These are phyloP conservation scores for Glutinoglossum americanum DNA, from an alignment of 495 filamentous ascomycete genomes.

Conservation along the genomic window DNA sequence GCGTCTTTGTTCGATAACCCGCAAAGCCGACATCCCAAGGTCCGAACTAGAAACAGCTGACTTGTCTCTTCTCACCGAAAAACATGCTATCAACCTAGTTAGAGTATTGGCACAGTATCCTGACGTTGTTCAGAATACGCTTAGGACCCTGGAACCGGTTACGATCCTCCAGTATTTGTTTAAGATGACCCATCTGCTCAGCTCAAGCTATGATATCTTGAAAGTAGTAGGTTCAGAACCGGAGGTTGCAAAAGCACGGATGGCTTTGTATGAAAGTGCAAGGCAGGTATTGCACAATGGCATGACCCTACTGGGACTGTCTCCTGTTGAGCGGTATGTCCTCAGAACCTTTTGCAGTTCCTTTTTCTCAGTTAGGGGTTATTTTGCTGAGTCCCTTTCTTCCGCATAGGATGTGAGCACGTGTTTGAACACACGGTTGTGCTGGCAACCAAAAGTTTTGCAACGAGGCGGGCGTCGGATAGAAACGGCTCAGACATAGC, in stretches of 20 bases:
- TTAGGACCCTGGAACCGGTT: constrained; percentile 41
- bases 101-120: constrained; percentile 41
- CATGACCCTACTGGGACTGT: constrained; percentile 36
- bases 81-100: constrained; percentile 36
- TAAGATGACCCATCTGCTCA: constrained; percentile 69
- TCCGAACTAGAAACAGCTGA: constrained; percentile 35
- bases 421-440: background rate
- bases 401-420: background rate
- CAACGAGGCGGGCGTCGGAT: background rate
- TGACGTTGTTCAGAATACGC: constrained; percentile 38
- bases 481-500: background rate
- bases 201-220: constrained; percentile 64
- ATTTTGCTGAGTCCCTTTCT: background rate
- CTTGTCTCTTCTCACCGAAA: constrained; percentile 32
- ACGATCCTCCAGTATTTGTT: constrained; percentile 65
- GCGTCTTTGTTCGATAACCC: constrained; percentile 38
- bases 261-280: constrained; percentile 65
- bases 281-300: constrained; percentile 62
- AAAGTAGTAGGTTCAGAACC: constrained; percentile 54
- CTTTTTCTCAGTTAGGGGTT: background rate
- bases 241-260: constrained; percentile 50
- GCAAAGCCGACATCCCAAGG: constrained; percentile 26
- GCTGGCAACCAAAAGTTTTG: background rate
- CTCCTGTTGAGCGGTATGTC: constrained; percentile 21
- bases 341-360: background rate